Evolutionary conservation across 495 filamentous ascomycete species (phyloP), one percentile per base, ranked within the genome.

Genomic region (Neurospora cerealis): DNA sequence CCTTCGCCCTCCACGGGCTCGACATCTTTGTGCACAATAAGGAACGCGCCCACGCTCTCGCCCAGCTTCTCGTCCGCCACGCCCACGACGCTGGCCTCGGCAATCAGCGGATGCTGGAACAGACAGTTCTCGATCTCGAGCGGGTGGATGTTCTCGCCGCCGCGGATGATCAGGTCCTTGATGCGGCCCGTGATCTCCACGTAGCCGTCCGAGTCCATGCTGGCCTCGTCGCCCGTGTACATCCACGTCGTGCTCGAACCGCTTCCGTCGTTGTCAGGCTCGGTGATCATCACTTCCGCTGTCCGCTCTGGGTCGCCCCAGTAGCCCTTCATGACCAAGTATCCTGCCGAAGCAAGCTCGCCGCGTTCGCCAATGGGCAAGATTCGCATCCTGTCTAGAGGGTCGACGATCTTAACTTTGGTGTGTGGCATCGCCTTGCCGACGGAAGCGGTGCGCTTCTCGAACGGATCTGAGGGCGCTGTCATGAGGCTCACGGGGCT

Each of bases 121-220:
- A 99, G 86, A 74, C 90, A 95, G 79, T 96, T 95, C 82, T 99
- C 96, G 36, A 98, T 87, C 81, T 99, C 96, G 3, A 98, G 85
- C 3, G 96, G 96, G 79, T 97, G 93, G 76, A 99, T 97, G 78
- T 99, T 99, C 80, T 98, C 96, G 3, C 96, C 95, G 21, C 93
- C 96, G 36, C 92, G 87, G 77, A 99, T 98, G 72, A 99, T 85
- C 73, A 98, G 80, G 79, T 99, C 96, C 83, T 98, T 98, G 77
- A 96, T 93, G 17, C 93, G 78, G 17, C 85, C 86, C 38, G 86
- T 88, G 71, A 88, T 89, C 75, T 86, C 86, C 7, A 93, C 86
- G 77, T 90, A 93, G 28, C 91, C 91, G 7, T 91, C 82, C 19
- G 74, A 81, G 73, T 96, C 93, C 88, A 99, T 95, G 54, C 86